These are phyloP conservation scores for Prunus dulcis DNA, from an alignment of 306 rosid genomes.

Conservation along the genomic window DNA sequence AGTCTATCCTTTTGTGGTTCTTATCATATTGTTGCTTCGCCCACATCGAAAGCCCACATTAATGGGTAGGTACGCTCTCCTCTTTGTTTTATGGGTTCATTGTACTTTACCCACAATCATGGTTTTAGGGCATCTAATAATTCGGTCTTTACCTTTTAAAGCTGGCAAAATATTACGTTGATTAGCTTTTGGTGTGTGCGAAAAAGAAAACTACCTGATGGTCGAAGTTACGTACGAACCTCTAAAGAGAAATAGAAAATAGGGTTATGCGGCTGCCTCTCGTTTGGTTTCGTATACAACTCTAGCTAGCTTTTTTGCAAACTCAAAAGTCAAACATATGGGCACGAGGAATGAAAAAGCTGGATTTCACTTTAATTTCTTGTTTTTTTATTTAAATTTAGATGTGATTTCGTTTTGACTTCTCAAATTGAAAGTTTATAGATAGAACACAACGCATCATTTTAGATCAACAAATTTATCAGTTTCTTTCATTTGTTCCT, in stretches of 20 bases:
- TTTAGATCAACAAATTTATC: neutral
- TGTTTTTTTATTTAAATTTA: no score
- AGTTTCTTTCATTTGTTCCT: neutral
- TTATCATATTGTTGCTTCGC: neutral
- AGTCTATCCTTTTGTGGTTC: neutral
- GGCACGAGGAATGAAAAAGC: neutral
- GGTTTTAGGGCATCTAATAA: no score
- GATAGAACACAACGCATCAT: neutral
- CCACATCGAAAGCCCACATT: neutral
- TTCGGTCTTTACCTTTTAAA: no score
- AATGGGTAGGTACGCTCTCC: neutral
- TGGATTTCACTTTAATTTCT: neutral
- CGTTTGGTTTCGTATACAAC: neutral
- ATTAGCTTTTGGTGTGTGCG: neutral
- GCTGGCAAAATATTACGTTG: no score
- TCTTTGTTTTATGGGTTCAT: neutral
- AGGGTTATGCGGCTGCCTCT: neutral
- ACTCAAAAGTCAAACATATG: neutral
- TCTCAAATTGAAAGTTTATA: neutral
- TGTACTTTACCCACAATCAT: neutral
- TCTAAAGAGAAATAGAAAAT: neutral
- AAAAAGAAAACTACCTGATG: neutral
- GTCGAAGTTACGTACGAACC: neutral
- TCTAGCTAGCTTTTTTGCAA: neutral
- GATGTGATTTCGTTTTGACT: neutral